phyloP scores from a whole-genome alignment of 164 flowering plant species.

The Dillenia suffruticosa region DNA sequence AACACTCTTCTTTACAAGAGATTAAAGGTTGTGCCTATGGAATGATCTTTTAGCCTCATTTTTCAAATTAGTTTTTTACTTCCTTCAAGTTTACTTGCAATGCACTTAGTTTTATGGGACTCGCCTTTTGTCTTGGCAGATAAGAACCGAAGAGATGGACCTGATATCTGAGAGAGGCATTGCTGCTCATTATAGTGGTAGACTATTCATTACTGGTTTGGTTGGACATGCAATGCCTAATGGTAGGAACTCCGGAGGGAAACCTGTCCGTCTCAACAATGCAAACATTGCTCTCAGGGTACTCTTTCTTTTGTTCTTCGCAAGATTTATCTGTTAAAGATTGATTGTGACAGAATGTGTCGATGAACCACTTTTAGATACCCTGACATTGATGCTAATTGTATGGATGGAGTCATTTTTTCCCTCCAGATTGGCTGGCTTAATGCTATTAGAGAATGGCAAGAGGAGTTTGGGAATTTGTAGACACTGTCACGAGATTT shows the following conservation, averaged over 20 bases:
- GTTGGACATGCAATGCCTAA: constrained; percentile 51
- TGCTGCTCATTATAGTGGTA: constrained; percentile 96
- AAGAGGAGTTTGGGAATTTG: constrained; percentile 99
- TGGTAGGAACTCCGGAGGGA: constrained; percentile 63
- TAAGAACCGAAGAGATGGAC: constrained; percentile 97
- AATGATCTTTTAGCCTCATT: too few relatives aligned
- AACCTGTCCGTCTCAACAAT: constrained; percentile 68
- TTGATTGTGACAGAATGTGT: constrained; percentile 4
- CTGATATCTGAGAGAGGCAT: constrained; percentile 97
- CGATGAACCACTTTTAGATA: constrained; percentile 4
- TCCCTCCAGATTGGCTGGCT: constrained; percentile 90
- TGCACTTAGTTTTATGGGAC: neutral
- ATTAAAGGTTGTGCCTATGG: too few relatives aligned
- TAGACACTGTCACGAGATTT: constrained; percentile 91
- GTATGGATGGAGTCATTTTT: constrained; percentile 21
- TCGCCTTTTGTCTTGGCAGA: constrained; percentile 37
- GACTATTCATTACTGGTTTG: constrained; percentile 55
- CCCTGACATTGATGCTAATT: constrained; percentile 13
- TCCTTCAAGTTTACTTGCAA: neutral
- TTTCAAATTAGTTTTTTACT: neutral
- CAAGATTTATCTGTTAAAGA: constrained; percentile 2
- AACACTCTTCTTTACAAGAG: too few relatives aligned
- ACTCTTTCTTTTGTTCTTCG: constrained; percentile 11
- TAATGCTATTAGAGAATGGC: constrained; percentile 99
- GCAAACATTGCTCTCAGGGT: constrained; percentile 95